phyloP scores from a whole-genome alignment of 164 flowering plant species.

The Taxillus chinensis region DNA sequence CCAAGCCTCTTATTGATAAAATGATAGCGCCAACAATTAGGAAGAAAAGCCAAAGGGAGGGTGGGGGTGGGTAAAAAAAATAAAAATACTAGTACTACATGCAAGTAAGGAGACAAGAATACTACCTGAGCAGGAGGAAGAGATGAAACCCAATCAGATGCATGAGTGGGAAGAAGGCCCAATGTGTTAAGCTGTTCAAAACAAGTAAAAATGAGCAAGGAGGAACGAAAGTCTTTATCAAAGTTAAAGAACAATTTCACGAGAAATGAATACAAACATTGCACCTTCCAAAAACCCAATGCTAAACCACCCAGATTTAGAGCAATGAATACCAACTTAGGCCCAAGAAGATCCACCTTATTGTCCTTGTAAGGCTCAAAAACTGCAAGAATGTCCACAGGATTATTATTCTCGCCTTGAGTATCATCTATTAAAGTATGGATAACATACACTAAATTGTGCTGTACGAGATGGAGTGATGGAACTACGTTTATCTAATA shows the following conservation, averaged over 20 bases:
- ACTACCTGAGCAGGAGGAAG: constrained; percentile 86
- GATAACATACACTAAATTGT: no score
- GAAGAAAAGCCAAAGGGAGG: no score
- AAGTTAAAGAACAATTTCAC: neutral
- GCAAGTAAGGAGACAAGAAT: neutral
- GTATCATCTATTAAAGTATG: no score
- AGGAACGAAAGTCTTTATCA: neutral
- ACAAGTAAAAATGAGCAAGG: neutral
- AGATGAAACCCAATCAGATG: constrained; percentile 98
- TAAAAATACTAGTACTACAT: neutral
- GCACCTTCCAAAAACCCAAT: constrained; percentile 93
- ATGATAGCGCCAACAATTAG: no score
- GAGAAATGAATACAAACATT: constrained; percentile 4
- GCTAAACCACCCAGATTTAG: constrained; percentile 75
- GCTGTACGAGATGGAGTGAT: no score
- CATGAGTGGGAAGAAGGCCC: constrained; percentile 98
- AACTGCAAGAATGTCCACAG: constrained; percentile 32
- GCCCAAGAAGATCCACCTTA: constrained; percentile 64
- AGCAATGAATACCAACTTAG: constrained; percentile 77
- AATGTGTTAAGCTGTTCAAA: constrained; percentile 75
- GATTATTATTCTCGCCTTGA: no score
- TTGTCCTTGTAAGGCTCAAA: constrained; percentile 94
- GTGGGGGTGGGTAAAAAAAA: no score
- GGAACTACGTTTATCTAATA: no score
- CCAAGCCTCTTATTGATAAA: no score